Evolutionary conservation across 1,139 yeast species (phyloP), one percentile per base, ranked within the genome.

Genomic region (Starmera stellimalicola): DNA sequence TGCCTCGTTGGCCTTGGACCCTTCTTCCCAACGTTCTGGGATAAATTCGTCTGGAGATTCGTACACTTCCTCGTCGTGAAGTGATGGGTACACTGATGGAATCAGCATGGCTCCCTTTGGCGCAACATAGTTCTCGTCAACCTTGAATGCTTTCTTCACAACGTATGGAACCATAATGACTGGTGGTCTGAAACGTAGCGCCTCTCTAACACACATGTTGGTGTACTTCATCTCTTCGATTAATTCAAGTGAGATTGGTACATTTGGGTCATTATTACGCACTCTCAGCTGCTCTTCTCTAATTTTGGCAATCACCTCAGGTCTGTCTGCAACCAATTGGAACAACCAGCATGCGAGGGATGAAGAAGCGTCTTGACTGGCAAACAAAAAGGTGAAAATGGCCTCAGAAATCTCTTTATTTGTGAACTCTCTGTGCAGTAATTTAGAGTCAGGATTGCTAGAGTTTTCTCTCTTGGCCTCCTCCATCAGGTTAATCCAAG

Each of bases 291-390:
- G 98, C 63, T 91, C 98, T 58, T 82, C 83, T 63, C 97, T 80
- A 42, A 91, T 72, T 58, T 85, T 87, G 30, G 60, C 68, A 55
- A 75, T 74, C 41, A 91, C 77, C 46, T 91, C 97, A 30, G 97
- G 96, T 54, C 95, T 75, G 59, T 91, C 98, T 43, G 95, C 88
- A 36, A 87, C 79, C 48, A 85, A 73, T 67, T 91, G 98, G 75
- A 88, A 91, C 54, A 91, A 70, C 98, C 98, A 91, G 60, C 97
- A 88, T 43, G 95, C 94, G 48, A 94, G 78, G n/a, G 95, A 84
- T 3, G 96, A 85, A 7, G 96, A 82, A 22, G 98, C 98, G 62
- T 91, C 98, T 63, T 91, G 98, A 8, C 95, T 82, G 18, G 98
- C 98, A 60, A 91, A 91, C 58, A 91, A 68, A 60, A 91, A 91